Conservation (phyloP, 495 filamentous ascomycete species). For the Lasiosphaeriaceae sp. region DNA sequence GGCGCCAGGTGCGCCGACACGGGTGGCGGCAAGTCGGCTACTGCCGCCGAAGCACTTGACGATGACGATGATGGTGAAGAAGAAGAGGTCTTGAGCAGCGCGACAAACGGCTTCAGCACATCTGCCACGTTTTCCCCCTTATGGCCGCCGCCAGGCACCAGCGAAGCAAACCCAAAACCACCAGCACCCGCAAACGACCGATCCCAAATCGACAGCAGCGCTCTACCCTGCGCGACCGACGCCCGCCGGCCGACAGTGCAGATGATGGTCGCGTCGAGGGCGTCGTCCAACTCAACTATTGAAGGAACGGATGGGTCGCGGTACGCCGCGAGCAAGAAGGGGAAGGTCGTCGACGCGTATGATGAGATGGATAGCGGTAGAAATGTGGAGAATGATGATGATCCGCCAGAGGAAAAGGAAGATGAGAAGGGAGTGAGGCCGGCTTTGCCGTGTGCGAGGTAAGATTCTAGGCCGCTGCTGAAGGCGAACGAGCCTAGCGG, state of each 20-base stretch:
- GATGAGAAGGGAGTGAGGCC: slow-evolving; percentile 19
- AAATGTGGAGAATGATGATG: slow-evolving; percentile 72
- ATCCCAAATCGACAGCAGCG: slow-evolving; percentile 86
- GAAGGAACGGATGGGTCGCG: slow-evolving; percentile 44
- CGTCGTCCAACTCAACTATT: slow-evolving; percentile 62
- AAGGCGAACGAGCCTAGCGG: slow-evolving; percentile 97
- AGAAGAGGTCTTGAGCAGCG: slow-evolving; percentile 29
- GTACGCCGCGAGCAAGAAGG: slow-evolving; percentile 78
- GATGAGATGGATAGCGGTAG: slow-evolving; percentile 73
- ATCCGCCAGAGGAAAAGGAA: no score
- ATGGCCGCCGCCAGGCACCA: slow-evolving; percentile 4
- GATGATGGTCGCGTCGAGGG: slow-evolving; percentile 76
- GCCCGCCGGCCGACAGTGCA: slow-evolving; percentile 87
- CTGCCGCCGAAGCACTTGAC: neutral
- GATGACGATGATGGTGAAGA: slow-evolving; percentile 7
- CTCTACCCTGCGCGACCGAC: slow-evolving; percentile 77
- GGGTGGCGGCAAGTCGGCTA: slow-evolving; percentile 21
- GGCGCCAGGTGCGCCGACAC: slow-evolving; percentile 71
- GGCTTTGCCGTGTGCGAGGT: slow-evolving; percentile 69
- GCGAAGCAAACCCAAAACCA: no score
- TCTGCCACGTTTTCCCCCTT: neutral
- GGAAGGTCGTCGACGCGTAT: slow-evolving; percentile 73
- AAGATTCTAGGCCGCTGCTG: slow-evolving; percentile 90
- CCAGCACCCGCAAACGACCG: slow-evolving; percentile 59
- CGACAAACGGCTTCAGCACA: slow-evolving; percentile 32